phyloP scores from a whole-genome alignment of 192 early-diverging fungal species.

The Coemansia sp. region DNA sequence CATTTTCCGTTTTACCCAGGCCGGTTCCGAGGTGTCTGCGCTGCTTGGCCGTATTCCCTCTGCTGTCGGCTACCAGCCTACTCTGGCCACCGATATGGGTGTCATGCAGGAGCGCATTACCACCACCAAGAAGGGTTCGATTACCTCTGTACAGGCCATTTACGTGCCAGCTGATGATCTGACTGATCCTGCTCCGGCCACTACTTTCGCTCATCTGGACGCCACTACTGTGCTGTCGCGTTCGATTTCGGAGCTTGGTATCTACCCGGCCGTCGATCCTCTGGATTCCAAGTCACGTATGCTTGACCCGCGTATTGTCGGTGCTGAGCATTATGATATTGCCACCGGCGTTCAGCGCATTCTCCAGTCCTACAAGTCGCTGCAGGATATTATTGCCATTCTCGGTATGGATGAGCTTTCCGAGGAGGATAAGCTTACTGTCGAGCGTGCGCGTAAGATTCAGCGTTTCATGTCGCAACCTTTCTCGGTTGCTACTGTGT shows the following conservation, averaged over 20 bases:
- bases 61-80: conserved; percentile 99
- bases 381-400: conserved; percentile 99
- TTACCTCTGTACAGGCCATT: conserved; percentile 97
- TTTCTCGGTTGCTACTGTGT: conserved; percentile 93
- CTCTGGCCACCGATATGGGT: conserved; percentile 98
- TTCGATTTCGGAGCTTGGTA: conserved; percentile 98
- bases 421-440: conserved; percentile 97
- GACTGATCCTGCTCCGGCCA: conserved; percentile 98
- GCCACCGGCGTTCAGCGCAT: conserved; percentile 94
- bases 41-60: conserved; percentile 99
- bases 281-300: conserved; percentile 98
- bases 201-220: conserved; percentile 98
- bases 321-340: conserved; percentile 89
- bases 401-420: conserved; percentile 99
- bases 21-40: conserved; percentile 99
- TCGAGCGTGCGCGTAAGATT: conserved; percentile 99
- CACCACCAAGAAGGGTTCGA: conserved; percentile 99
- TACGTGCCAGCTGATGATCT: conserved; percentile 99
- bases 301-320: conserved; percentile 95
- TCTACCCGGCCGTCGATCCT: conserved; percentile 98
- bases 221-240: conserved; percentile 99
- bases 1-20: conserved; percentile 99
- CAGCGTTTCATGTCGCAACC: conserved; percentile 99
- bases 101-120: conserved; percentile 99
- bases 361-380: conserved; percentile 98